phyloP scores from a whole-genome alignment of 2,329 filamentous ascomycete species.

The Neobulgaria alba region DNA sequence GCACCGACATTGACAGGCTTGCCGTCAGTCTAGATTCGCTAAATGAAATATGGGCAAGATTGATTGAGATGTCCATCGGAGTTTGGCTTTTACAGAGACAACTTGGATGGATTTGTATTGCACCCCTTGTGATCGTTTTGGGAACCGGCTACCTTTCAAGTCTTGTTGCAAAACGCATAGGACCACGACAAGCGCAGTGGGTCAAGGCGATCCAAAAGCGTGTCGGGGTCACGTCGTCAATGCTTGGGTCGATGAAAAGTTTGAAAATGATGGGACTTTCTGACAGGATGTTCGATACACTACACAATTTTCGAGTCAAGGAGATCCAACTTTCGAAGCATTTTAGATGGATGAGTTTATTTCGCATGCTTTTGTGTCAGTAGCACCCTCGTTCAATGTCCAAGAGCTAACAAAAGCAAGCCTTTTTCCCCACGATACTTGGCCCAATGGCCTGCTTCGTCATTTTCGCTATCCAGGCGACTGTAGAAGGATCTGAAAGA shows the following conservation, averaged over 20 bases:
- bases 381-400: constrained; percentile 46
- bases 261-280: constrained; percentile 37
- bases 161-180: constrained; percentile 8
- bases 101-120: constrained; percentile 25
- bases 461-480: constrained; percentile 12
- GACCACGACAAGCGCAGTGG: constrained; percentile 29
- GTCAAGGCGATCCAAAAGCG: constrained; percentile 33
- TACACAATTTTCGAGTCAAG: constrained; percentile 24
- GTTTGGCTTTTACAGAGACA: constrained; percentile 31
- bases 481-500: constrained; percentile 3
- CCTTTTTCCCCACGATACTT: constrained; percentile 9
- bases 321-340: constrained; percentile 13
- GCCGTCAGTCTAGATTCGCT: constrained; percentile 21
- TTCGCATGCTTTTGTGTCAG: constrained; percentile 13
- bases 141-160: constrained; percentile 6
- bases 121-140: constrained; percentile 12
- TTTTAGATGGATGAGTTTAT: constrained; percentile 12
- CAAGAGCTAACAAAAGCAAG: constrained; percentile 3
- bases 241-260: constrained; percentile 35
- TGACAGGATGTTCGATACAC: constrained; percentile 24
- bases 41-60: constrained; percentile 33
- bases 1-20: constrained; percentile 31
- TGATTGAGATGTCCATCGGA: constrained; percentile 32
- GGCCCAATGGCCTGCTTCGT: constrained; percentile 10
- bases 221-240: constrained; percentile 33